A percentile compares a stretch with the other conserved stretches of the same genome.
phyloP scores from a whole-genome alignment of 2,329 filamentous ascomycete genomes.

The Rhinocladiella mackenziei region DNA sequence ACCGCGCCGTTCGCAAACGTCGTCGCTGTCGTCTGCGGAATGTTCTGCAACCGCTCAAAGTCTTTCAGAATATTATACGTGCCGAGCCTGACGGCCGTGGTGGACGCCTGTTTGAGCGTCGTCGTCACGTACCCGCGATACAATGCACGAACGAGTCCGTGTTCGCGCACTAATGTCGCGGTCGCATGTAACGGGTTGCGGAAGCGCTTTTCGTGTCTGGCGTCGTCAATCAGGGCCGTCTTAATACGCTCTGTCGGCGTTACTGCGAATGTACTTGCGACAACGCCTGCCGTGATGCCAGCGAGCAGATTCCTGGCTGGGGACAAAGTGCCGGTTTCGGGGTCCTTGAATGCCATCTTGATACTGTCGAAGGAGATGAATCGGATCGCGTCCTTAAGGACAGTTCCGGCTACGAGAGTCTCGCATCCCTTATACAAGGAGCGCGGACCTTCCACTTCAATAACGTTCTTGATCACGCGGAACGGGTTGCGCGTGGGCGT shows the following conservation, averaged over 20 bases:
- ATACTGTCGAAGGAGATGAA: constrained; percentile 65
- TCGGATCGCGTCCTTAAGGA: constrained; percentile 62
- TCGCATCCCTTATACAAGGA: constrained; percentile 62
- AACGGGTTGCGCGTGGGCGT: constrained; percentile 55
- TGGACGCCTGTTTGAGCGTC: constrained; percentile 59
- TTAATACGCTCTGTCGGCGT: constrained; percentile 67
- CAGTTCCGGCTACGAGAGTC: constrained; percentile 57
- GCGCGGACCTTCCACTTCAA: constrained; percentile 52
- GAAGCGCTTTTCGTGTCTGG: constrained; percentile 47
- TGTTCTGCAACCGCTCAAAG: constrained; percentile 47
- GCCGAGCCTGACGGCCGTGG: constrained; percentile 60
- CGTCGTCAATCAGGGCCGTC: constrained; percentile 63
- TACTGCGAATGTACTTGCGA: constrained; percentile 61
- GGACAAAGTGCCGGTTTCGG: constrained; percentile 54
- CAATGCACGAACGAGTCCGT: constrained; percentile 51
- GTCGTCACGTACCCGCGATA: constrained; percentile 59
- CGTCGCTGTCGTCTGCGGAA: constrained; percentile 48
- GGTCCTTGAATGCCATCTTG: constrained; percentile 51
- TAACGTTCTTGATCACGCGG: constrained; percentile 52
- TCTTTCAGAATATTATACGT: constrained; percentile 63
- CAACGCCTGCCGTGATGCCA: constrained; percentile 60
- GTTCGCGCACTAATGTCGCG: constrained; percentile 46
- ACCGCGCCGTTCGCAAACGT: constrained; percentile 61
- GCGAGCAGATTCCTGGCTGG: constrained; percentile 56
- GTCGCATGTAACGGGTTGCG: constrained; percentile 51